phyloP scores from a whole-genome alignment of 2,329 filamentous ascomycete genomes.

The Stagonosporopsis chrysanthemi region DNA sequence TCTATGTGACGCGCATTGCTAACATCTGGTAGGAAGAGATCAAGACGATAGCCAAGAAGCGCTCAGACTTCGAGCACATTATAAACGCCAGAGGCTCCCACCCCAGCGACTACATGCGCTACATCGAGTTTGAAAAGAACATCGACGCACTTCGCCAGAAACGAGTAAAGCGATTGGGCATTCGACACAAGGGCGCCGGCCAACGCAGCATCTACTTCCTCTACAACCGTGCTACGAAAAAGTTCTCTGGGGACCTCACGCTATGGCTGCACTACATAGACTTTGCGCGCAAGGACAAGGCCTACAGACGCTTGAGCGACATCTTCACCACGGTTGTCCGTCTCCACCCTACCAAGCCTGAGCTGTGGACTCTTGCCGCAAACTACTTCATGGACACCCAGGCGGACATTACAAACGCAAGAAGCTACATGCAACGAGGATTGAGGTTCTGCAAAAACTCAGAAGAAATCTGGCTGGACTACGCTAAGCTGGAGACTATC shows the following conservation, averaged over 20 bases:
- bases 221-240: constrained; percentile 83
- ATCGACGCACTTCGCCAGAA: constrained; percentile 79
- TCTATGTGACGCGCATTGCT: constrained; percentile 1
- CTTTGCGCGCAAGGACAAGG: constrained; percentile 74
- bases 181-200: constrained; percentile 74
- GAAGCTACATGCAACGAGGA: constrained; percentile 87
- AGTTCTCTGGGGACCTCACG: constrained; percentile 80
- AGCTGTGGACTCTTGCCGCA: constrained; percentile 85
- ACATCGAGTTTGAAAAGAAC: constrained; percentile 75
- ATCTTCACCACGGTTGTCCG: constrained; percentile 75
- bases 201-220: constrained; percentile 88
- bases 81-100: constrained; percentile 78
- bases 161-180: constrained; percentile 79
- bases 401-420: constrained; percentile 85
- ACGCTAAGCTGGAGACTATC: constrained; percentile 89
- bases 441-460: constrained; percentile 85
- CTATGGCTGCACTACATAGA: constrained; percentile 92
- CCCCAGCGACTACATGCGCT: constrained; percentile 81
- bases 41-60: constrained; percentile 83
- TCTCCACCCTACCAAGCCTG: constrained; percentile 82
- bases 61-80: constrained; percentile 91
- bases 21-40: constrained; percentile 75
- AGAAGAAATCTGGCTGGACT: constrained; percentile 83
- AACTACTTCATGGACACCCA: constrained; percentile 78
- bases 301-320: constrained; percentile 66